Evolutionary conservation across 768 basidiomycete species (phyloP).

Genomic region (Podaxis carcinomalis): DNA sequence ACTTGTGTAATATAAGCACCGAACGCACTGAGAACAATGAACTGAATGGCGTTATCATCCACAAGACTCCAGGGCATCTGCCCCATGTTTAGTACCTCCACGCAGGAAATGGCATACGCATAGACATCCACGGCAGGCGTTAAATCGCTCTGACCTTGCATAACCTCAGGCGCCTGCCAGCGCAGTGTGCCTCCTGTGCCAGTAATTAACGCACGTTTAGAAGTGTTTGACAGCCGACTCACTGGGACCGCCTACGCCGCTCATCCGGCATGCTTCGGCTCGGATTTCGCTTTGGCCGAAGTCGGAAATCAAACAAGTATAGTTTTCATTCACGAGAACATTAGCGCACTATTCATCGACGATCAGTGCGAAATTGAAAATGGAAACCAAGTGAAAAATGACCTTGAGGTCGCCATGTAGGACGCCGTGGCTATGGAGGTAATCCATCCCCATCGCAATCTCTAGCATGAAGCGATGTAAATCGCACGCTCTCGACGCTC

Average conservation of each 20-base stretch:
- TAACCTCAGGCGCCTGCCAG: slow-evolving; percentile 71
- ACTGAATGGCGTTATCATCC: slow-evolving; percentile 47
- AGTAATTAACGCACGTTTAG: background rate
- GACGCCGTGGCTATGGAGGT: slow-evolving; percentile 65
- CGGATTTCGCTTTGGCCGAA: slow-evolving; percentile 85
- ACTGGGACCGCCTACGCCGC: slow-evolving; percentile 45
- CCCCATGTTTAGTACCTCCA: slow-evolving; percentile 65
- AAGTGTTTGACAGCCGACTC: slow-evolving; percentile 18
- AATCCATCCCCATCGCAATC: slow-evolving; percentile 82
- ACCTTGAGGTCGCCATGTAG: slow-evolving; percentile 83
- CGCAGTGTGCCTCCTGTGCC: slow-evolving; percentile 55
- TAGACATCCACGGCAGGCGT: slow-evolving; percentile 65
- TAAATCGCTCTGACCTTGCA: slow-evolving; percentile 41
- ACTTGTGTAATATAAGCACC: background rate
- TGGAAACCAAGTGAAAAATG: slow-evolving; percentile 10
- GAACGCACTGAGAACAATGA: slow-evolving; percentile 48
- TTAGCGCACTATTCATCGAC: slow-evolving; percentile 54
- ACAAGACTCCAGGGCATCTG: slow-evolving; percentile 53
- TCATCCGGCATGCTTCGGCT: slow-evolving; percentile 62
- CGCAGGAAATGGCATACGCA: slow-evolving; percentile 62
- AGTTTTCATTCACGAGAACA: slow-evolving; percentile 66
- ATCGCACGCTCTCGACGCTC: slow-evolving; percentile 30
- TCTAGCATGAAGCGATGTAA: slow-evolving; percentile 64
- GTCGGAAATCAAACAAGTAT: slow-evolving; percentile 71
- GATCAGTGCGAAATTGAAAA: background rate